Evolutionary conservation across 2,329 filamentous ascomycete species (phyloP), one percentile per base, ranked within the genome.

Genomic region (Paradendryphiella salina): DNA sequence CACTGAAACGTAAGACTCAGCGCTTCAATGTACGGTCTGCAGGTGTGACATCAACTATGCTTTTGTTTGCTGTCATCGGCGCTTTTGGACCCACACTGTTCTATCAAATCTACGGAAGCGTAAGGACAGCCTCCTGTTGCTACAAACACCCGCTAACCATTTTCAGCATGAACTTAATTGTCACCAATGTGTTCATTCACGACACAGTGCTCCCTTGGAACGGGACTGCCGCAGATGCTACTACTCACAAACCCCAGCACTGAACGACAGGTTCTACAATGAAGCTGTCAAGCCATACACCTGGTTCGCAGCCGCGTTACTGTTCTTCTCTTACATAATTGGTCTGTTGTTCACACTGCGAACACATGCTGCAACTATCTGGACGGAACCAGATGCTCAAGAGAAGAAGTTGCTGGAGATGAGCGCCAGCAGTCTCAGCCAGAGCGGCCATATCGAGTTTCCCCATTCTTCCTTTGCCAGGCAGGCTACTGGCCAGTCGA

Each of bases 11-110:
- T 64, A 99, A 99, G 77, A 99, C 94, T 1, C 94, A 99, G 71
- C 87, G 94, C 34, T 99, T 99, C 81, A 99, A 99, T 70, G 92
- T 94, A 57, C 90, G 87, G 67, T 97, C 93, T 28, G 94, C 94
- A 23, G 91, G 94, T 69, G 94, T 97, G 28, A 97, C 93, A 0
- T 96, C 92, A 2, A 99, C 94, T 0, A 99, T 99, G 94, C 77
- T 99, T 49, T 80, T 99, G 8, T 99, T 99, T 70, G 93, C 94
- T 18, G 89, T 96, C 32, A 94, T 99, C 63, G 93, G 89, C 55
- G 90, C 93, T 7, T 99, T 99, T 73, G 88, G 93, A 0, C 94
- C 94, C 2, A 99, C 94, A 0, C 77, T 99, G 11, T 99, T 99
- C 76, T 99, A 97, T 75, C 93, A 99, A 69, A 96, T 99, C 57